phyloP scores from a whole-genome alignment of 108 stramenopile species.

The Pseudonitzschia delicatissima region DNA sequence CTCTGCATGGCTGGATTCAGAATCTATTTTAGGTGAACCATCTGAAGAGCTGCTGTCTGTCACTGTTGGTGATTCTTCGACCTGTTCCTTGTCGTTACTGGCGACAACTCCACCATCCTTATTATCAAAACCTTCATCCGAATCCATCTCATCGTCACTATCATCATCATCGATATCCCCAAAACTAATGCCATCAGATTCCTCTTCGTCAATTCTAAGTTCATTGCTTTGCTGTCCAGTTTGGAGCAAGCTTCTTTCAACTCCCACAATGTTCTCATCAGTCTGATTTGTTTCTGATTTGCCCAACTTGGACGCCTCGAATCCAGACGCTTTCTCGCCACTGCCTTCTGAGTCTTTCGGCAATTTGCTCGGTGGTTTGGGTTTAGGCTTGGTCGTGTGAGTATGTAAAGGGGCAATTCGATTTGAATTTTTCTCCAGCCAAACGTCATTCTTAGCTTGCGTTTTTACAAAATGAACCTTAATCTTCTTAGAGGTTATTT shows the following conservation, averaged over 20 bases:
- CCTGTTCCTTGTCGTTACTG: background rate
- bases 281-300: background rate
- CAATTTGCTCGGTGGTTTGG: background rate
- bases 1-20: background rate
- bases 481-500: conserved; percentile 52
- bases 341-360: background rate
- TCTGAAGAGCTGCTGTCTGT: conserved; percentile 15
- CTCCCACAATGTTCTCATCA: background rate
- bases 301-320: background rate
- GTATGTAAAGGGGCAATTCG: conserved; percentile 55
- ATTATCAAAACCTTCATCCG: background rate
- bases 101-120: background rate
- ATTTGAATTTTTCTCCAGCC: conserved; percentile 64
- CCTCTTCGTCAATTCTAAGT: background rate
- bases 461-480: conserved; percentile 68
- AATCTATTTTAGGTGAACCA: background rate
- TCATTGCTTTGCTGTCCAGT: background rate
- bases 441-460: conserved; percentile 55
- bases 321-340: background rate
- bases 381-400: conserved; percentile 4
- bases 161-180: conserved; percentile 10
- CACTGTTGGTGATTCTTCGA: background rate
- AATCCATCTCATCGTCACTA: background rate
- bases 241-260: background rate
- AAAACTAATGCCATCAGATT: conserved; percentile 4